Evolutionary conservation across 2,329 filamentous ascomycete genomes (phyloP), one percentile per base, ranked within the genome.

Genomic region (Talaromyces sp.): DNA sequence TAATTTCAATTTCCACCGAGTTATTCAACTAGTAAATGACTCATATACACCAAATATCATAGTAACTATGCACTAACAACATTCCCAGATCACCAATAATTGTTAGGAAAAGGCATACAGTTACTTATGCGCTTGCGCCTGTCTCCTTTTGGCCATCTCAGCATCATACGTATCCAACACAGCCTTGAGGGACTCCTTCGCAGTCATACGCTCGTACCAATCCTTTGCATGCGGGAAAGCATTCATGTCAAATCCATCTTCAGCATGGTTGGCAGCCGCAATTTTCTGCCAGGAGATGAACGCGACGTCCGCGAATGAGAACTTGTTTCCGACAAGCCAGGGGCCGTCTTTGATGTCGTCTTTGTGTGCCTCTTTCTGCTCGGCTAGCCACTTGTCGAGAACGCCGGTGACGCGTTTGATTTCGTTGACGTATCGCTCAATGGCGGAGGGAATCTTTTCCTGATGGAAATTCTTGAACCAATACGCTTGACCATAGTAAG

Each of bases 241-340:
- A 19, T 63, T 29, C 1, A 31, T 1, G 4, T 58, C 61, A 22
- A 47, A 58, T 17, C 61, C 61, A 49, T 53, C 47, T 1, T 63
- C 51, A 38, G 15, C 22, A 11, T 15, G 13, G 13, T n/a, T 15
- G 3, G n/a, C n/a, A 5, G 13, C 8, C 22, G 58, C 58, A 2
- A 43, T 38, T 22, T 29, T 38, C 27, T 68, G 67, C 65, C 65
- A 66, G 2, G 60, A 47, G 47, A 66, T 63, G 40, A 66, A 66
- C 2, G 53, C 45, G 10, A 66, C 13, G 10, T 66, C 65, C n/a
- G 60, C 65, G 19, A 45, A 63, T 22, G 65, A 63, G 47, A 63
- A 27, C 29, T 58, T 63, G 17, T 63, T 63, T 3, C 53, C 65
- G 2, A 66, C 65, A 4, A 83, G 73, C 64, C 73, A 83, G 19